Evolutionary conservation across 2,329 filamentous ascomycete species (phyloP), one percentile per base, ranked within the genome.

Genomic region (Tricladium varicosporioides): DNA sequence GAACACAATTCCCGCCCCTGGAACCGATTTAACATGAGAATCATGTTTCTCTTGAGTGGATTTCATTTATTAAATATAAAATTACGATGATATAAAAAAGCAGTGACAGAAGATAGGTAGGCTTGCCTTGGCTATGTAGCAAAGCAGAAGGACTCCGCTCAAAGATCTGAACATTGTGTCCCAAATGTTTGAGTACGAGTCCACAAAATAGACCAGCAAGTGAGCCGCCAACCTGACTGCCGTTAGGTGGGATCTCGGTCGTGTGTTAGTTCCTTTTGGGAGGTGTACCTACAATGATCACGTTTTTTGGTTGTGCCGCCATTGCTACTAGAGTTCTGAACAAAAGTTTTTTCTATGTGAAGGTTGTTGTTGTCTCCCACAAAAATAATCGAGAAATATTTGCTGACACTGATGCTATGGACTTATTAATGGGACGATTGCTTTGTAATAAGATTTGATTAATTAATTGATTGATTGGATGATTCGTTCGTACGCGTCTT

Each of bases 1-100:
- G 4, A 51, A 43, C 18, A 51, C 52, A 27, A 66, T 63, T 14
- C 64, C 61, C 2, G 60, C 60, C 2, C 49, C 59, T 2, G n/a
- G n/a, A n/a, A n/a, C n/a, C n/a, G n/a, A n/a, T n/a, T n/a, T n/a
- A n/a, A n/a, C n/a, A n/a, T n/a, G n/a, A n/a, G n/a, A n/a, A n/a
- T n/a, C n/a, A n/a, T 52, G 55, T 18, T 58, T 47, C 9, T 57
- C 18, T 4, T 54, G 56, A 5, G 49, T 27, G 8, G 56, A 48
- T 14, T n/a, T n/a, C n/a, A n/a, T n/a, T n/a, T n/a, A n/a, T n/a
- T n/a, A n/a, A n/a, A n/a, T n/a, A n/a, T n/a, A n/a, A n/a, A n/a
- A n/a, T n/a, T n/a, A n/a, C n/a, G n/a, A n/a, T n/a, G n/a, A n/a
- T n/a, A n/a, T n/a, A n/a, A n/a, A n/a, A n/a, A n/a, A n/a, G n/a